phyloP scores from a whole-genome alignment of 768 basidiomycete species.

The Podaxis sp. region DNA sequence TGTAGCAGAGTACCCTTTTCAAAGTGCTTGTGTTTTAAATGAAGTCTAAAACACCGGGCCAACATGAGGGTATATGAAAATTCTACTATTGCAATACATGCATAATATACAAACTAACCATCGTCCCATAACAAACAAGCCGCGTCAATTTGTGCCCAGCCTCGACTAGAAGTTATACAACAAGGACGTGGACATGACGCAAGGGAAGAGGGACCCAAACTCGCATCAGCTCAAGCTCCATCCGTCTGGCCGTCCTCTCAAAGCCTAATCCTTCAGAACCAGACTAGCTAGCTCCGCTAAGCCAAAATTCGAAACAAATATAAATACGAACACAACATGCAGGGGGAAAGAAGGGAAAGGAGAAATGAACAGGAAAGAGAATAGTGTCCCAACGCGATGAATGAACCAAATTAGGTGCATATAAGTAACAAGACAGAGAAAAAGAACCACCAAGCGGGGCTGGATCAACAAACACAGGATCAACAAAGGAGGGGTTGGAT shows the following conservation, averaged over 20 bases:
- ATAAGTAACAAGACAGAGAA: neutral
- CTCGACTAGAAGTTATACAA: neutral
- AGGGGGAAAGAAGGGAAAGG: neutral
- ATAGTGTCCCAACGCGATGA: neutral
- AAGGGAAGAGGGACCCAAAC: too few species aligned
- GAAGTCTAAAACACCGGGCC: neutral
- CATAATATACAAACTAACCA: slow-evolving; percentile 15
- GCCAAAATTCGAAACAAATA: neutral
- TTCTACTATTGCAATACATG: slow-evolving; percentile 19
- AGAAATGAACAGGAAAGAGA: neutral
- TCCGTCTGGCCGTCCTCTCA: neutral
- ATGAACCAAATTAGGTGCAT: neutral
- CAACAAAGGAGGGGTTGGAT: slow-evolving; percentile 18
- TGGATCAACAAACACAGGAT: neutral
- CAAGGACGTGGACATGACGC: neutral
- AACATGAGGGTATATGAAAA: neutral
- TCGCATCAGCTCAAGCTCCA: too few species aligned
- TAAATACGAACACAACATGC: neutral
- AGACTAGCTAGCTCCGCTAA: neutral
- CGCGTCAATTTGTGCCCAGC: neutral
- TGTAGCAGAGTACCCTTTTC: neutral
- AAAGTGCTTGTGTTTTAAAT: slow-evolving; percentile 1
- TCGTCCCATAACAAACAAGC: neutral
- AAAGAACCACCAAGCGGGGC: neutral
- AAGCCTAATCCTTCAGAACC: neutral